Percentiles rank a stretch among this genome's conserved stretches.
phyloP scores from a whole-genome alignment of 2,329 filamentous ascomycete species.

The Cladosporium velox region DNA sequence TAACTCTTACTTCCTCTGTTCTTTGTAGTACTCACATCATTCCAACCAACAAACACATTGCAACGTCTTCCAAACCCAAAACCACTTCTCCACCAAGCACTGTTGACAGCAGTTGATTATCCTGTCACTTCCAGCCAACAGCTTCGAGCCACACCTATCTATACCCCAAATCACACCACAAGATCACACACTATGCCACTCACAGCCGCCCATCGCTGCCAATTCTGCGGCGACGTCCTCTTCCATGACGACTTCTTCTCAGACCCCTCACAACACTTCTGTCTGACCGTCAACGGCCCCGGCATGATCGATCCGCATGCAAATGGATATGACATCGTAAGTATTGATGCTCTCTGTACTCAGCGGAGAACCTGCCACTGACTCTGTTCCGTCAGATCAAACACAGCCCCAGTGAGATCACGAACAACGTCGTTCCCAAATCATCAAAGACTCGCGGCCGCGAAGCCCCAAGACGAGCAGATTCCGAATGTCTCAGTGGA shows the following conservation, averaged over 20 bases:
- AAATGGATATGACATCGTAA: constrained; percentile 3
- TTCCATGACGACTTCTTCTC: constrained; percentile 28
- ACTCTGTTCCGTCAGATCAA: not conserved
- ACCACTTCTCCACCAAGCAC: not conserved
- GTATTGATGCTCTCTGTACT: not conserved
- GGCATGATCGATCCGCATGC: constrained; percentile 13
- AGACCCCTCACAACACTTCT: constrained; percentile 21
- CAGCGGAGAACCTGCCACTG: not conserved
- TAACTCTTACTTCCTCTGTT: not conserved
- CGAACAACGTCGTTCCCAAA: not conserved
- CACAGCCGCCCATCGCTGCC: constrained; percentile 21
- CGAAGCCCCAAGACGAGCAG: not conserved
- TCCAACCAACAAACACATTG: not conserved
- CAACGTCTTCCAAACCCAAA: not conserved
- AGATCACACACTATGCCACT: constrained; percentile 3
- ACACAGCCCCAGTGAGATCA: not conserved
- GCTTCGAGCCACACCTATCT: not conserved
- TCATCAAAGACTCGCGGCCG: not conserved
- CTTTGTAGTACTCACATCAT: not conserved
- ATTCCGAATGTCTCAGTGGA: constrained; percentile 1
- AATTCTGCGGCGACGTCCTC: constrained; percentile 29
- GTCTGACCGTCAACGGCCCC: constrained; percentile 10
- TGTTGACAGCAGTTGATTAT: not conserved
- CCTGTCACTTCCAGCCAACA: not conserved
- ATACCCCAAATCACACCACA: not conserved